Conservation (phyloP, 2,329 filamentous ascomycete genomes). For the Colletotrichum trifolii region DNA sequence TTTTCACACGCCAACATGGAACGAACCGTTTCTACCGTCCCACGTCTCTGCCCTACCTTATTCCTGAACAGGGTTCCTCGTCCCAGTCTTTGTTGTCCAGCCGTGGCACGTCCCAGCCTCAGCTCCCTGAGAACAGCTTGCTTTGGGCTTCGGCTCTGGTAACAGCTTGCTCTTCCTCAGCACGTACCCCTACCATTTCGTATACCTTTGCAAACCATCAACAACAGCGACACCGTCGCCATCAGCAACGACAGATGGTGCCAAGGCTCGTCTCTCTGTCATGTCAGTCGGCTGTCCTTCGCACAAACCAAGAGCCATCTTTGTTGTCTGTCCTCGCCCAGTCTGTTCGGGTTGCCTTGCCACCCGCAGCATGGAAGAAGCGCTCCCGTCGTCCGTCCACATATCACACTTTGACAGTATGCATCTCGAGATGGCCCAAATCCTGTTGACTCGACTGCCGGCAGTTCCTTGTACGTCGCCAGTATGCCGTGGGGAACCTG, state of each 20-base stretch:
- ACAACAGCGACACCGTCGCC: slow-evolving; percentile 3
- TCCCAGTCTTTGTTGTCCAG: slow-evolving; percentile 2
- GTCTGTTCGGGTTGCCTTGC: slow-evolving; percentile 8
- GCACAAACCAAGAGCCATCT: slow-evolving; percentile 21
- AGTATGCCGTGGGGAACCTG: slow-evolving; percentile 16
- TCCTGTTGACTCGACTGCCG: slow-evolving; percentile 9
- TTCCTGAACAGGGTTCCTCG: slow-evolving; percentile 19
- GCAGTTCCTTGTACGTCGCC: background rate
- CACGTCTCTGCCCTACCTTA: slow-evolving; percentile 32
- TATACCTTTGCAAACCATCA: background rate
- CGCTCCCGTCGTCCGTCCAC: slow-evolving; percentile 2
- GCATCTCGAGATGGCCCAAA: slow-evolving; percentile 7
- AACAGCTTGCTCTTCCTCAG: background rate
- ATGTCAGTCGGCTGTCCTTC: background rate
- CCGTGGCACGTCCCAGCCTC: slow-evolving; percentile 2
- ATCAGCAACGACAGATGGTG: slow-evolving; percentile 4
- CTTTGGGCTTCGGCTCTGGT: too few species aligned
- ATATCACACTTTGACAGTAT: slow-evolving; percentile 10
- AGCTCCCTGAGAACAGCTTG: background rate
- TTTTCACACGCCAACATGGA: slow-evolving; percentile 31
- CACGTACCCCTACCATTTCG: slow-evolving; percentile 17
- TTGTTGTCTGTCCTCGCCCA: background rate
- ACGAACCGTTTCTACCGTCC: slow-evolving; percentile 37
- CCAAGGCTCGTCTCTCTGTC: background rate
- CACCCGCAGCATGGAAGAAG: background rate